phyloP scores from a whole-genome alignment of 805 yeast genomes.

The Monosporozyma servazzii region DNA sequence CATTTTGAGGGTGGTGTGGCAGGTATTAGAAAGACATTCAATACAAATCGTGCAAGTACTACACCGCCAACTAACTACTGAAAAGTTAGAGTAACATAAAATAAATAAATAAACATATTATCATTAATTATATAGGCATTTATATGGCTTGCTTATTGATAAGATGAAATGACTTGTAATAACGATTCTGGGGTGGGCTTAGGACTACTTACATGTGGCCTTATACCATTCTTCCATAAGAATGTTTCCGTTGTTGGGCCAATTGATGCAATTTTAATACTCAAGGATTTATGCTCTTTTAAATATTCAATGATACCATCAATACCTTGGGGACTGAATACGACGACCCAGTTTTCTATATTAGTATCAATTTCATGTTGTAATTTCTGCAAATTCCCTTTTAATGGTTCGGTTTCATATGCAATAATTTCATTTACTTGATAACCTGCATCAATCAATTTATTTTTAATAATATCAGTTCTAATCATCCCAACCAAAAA shows the following conservation, averaged over 20 bases:
- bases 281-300: conserved; percentile 12
- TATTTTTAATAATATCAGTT: conserved; percentile 69
- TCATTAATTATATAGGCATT: background rate
- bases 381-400: conserved; percentile 38
- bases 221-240: conserved; percentile 41
- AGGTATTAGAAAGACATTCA: conserved; percentile 17
- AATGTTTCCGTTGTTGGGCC: conserved; percentile 86
- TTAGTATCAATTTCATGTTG: conserved; percentile 4
- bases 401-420: conserved; percentile 53
- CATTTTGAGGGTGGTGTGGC: conserved; percentile 29
- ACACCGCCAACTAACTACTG: background rate
- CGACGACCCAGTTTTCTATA: conserved; percentile 54
- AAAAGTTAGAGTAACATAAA: background rate
- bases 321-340: conserved; percentile 90
- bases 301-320: conserved; percentile 45
- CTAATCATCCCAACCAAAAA: conserved; percentile 84
- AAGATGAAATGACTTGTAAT: conserved; percentile 28
- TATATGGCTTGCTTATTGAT: background rate
- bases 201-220: conserved; percentile 53
- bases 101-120: background rate
- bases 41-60: background rate
- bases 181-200: conserved; percentile 65
- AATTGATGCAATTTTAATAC: conserved; percentile 57
- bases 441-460: conserved; percentile 29
- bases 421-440: conserved; percentile 46